Evolutionary conservation across 1,284 basidiomycete species (phyloP).

Genomic region (Vanrija sp.): DNA sequence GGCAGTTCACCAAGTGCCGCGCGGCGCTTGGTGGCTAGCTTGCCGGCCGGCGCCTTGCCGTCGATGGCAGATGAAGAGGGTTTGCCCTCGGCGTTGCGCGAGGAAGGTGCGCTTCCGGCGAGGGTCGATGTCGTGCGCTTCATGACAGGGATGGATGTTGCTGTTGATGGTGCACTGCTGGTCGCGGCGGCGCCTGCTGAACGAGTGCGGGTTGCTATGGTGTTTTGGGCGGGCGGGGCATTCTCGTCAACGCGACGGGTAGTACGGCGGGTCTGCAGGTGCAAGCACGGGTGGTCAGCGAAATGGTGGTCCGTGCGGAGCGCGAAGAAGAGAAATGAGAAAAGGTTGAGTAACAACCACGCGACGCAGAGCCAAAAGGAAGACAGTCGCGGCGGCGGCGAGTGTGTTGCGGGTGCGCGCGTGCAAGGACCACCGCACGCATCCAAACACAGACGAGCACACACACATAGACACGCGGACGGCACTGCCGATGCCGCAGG

Average conservation of each 20-base stretch:
- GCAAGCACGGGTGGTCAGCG: background rate
- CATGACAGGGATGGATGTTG: conserved; percentile 36
- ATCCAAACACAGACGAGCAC: background rate
- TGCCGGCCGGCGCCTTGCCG: background rate
- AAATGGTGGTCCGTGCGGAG: background rate
- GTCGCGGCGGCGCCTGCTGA: conserved; percentile 9
- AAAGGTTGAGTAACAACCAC: background rate
- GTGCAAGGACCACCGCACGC: background rate
- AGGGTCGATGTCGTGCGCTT: conserved; percentile 29
- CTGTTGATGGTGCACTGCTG: conserved; percentile 11
- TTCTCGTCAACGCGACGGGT: conserved; percentile 41
- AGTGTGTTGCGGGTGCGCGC: background rate
- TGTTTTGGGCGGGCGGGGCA: conserved; percentile 31
- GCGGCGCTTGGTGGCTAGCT: conserved; percentile 23
- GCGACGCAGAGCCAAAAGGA: background rate
- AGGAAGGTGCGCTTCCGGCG: conserved; percentile 9
- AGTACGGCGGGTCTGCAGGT: conserved; percentile 38
- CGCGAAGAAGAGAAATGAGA: background rate
- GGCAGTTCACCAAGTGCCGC: conserved; percentile 46
- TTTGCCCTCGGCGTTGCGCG: conserved; percentile 14
- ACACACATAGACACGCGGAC: background rate
- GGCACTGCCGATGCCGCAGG: too few species aligned
- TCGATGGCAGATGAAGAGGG: background rate
- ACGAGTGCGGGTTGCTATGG: conserved; percentile 27
- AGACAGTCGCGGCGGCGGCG: background rate